Base-by-base conservation (phyloP, 148 eudicot species). In the Silene conica region DNA sequence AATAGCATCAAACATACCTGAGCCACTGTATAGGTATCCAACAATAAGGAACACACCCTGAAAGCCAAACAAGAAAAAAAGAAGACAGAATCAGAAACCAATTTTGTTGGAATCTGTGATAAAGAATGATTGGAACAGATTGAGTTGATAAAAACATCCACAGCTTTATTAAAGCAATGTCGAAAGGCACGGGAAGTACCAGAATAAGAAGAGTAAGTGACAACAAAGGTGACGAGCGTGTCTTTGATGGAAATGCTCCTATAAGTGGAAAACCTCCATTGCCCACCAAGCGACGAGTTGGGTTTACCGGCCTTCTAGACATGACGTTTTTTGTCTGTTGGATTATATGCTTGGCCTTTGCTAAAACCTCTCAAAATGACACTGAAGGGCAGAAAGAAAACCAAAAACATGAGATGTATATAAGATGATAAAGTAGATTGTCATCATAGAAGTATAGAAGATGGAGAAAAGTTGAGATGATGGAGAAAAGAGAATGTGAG, bases 221-320 rank as follows among this genome's bases (percentile, higher is more conserved):
- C 73, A 91, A 46, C 74, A 91, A 72, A 2, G 98, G 97, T 25
- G 97, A 89, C 8, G 97, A 73, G 11, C 90, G 98, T 13, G 95
- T 81, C 85, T 93, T 93, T 16, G 88, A 80, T 76, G 88, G 86
- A 76, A 93, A 87, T 55, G 89, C 88, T 60, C 90, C 90, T 50
- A 77, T 81, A 68, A 91, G 88, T 15, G 98, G 90, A 74, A 91
- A 81, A 52, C 90, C 78, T 70, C 86, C 92, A 72, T 75, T 84
- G 72, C 91, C 97, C 38, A 75, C 86, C 66, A 85, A 64, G 54
- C 97, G 92, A 69, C 98, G 88, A 64, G 91, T 69, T 55, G 87
- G 84, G 77, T 80, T 84, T 55, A 77, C 84, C 48, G 92, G 97
- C 81, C 98, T 89, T 76, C 98, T 91, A 56, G 98, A 93, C 98